Percentiles rank a stretch among this genome's conserved stretches.
phyloP scores from a whole-genome alignment of 176 grass and related monocot species.

The Juncus effusus region DNA sequence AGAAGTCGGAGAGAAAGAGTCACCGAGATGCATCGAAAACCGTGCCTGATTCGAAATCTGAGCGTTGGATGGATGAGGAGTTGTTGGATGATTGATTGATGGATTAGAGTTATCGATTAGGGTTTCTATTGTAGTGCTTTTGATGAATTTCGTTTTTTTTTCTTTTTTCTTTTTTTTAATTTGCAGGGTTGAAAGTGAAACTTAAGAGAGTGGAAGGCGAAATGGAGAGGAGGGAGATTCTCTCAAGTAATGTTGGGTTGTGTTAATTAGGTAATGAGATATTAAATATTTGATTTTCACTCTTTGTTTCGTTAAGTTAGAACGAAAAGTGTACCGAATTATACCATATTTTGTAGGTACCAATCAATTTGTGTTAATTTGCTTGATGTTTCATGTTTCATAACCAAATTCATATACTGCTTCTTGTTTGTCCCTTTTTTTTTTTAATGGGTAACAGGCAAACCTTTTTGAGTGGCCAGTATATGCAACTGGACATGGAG shows the following conservation, averaged over 20 bases:
- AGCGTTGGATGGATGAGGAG: conserved; percentile 28
- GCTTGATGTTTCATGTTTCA: not conserved
- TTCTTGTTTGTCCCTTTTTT: conserved; percentile 34
- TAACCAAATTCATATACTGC: conserved; percentile 12
- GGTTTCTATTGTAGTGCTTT: not conserved
- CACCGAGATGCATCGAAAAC: conserved; percentile 19
- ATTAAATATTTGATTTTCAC: conserved; percentile 29
- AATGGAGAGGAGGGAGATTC: conserved; percentile 26
- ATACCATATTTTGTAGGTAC: conserved; percentile 12
- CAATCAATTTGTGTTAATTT: no score
- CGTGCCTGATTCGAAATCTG: conserved; percentile 14
- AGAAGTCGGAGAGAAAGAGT: conserved; percentile 15
- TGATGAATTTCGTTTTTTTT: conserved; percentile 18
- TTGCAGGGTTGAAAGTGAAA: conserved; percentile 15
- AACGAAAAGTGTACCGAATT: conserved; percentile 3
- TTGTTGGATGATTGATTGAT: conserved; percentile 20
- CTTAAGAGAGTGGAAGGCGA: conserved; percentile 1
- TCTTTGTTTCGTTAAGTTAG: conserved; percentile 6
- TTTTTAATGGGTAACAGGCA: conserved; percentile 51
- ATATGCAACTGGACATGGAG: not conserved
- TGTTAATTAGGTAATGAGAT: conserved; percentile 28
- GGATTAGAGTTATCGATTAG: conserved; percentile 19
- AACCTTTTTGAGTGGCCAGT: conserved; percentile 43
- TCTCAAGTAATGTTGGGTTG: conserved; percentile 28
- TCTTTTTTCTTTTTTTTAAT: conserved; percentile 19